Evolutionary conservation across 805 yeast species (phyloP).

Genomic region (Cyberlindnera lachancei): DNA sequence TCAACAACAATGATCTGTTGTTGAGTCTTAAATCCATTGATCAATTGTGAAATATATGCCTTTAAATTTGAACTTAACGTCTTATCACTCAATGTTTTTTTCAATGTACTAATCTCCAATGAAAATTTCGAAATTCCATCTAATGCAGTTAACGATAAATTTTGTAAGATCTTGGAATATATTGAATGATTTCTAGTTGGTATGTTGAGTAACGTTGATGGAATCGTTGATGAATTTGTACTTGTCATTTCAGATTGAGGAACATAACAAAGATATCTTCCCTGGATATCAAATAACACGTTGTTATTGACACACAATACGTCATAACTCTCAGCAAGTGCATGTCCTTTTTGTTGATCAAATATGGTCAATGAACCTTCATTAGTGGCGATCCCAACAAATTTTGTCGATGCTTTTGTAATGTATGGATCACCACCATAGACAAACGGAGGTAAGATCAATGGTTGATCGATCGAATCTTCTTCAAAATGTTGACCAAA

Average conservation of each 20-base stretch:
- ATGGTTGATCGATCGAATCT: slow-evolving; percentile 5
- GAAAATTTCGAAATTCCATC: slow-evolving; percentile 43
- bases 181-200: slow-evolving; percentile 17
- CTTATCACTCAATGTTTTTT: slow-evolving; percentile 9
- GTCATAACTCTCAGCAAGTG: slow-evolving; percentile 13
- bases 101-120: slow-evolving; percentile 26
- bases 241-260: slow-evolving; percentile 13
- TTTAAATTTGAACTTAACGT: slow-evolving; percentile 8
- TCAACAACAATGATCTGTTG: slow-evolving; percentile 39
- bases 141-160: slow-evolving; percentile 43
- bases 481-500: slow-evolving; percentile 19
- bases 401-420: slow-evolving; percentile 13
- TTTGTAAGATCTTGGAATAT: slow-evolving; percentile 30
- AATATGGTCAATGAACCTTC: slow-evolving; percentile 24
- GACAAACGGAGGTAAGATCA: slow-evolving; percentile 23
- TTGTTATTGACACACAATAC: slow-evolving; percentile 25
- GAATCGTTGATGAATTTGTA: too few species aligned
- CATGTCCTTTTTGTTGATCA: slow-evolving; percentile 12
- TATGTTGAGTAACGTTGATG: slow-evolving; percentile 12
- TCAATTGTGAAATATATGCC: slow-evolving; percentile 10
- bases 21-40: slow-evolving; percentile 16
- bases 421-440: slow-evolving; percentile 20
- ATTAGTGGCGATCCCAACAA: slow-evolving; percentile 22
- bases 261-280: slow-evolving; percentile 34
- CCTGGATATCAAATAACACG: slow-evolving; percentile 34